Percentiles rank a stretch among this genome's conserved stretches.
Evolutionary conservation across 768 basidiomycete species (phyloP).

Genomic region (Cystobasidium onofrii): DNA sequence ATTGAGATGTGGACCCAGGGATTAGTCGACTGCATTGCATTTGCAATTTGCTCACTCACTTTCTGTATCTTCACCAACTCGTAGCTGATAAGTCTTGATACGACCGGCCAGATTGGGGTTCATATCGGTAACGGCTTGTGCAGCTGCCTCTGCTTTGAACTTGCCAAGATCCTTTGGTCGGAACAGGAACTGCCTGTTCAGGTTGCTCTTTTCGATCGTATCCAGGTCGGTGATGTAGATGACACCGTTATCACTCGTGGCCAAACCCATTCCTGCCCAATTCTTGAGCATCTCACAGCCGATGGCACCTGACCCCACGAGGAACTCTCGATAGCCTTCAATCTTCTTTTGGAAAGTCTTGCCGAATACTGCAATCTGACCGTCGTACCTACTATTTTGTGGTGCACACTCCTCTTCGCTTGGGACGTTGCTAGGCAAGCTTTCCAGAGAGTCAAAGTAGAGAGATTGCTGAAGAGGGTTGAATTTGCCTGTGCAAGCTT

Average conservation of each 20-base stretch:
- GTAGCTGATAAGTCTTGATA: conserved; percentile 79
- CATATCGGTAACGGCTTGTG: conserved; percentile 85
- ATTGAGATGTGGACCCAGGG: not conserved
- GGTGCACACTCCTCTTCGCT: conserved; percentile 65
- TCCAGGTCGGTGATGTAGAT: conserved; percentile 95
- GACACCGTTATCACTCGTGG: conserved; percentile 60
- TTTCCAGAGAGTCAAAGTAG: conserved; percentile 96
- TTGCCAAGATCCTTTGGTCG: conserved; percentile 89
- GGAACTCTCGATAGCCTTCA: conserved; percentile 79
- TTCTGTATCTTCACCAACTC: conserved; percentile 86
- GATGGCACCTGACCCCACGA: conserved; percentile 97
- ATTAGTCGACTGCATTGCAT: no score
- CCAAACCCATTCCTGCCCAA: conserved; percentile 98
- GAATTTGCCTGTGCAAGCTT: conserved; percentile 95
- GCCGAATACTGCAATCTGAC: conserved; percentile 92
- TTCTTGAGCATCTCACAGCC: conserved; percentile 99
- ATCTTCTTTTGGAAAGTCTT: conserved; percentile 86
- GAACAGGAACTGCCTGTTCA: conserved; percentile 97
- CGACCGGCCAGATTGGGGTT: conserved; percentile 81
- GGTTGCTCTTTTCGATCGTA: conserved; percentile 97
- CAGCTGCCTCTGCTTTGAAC: conserved; percentile 94
- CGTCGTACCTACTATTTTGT: conserved; percentile 74
- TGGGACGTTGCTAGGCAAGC: conserved; percentile 56
- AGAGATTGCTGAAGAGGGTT: conserved; percentile 89
- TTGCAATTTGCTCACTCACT: no score